Evolutionary conservation across 768 basidiomycete genomes (phyloP).

Genomic region (Trametopsis cervina): DNA sequence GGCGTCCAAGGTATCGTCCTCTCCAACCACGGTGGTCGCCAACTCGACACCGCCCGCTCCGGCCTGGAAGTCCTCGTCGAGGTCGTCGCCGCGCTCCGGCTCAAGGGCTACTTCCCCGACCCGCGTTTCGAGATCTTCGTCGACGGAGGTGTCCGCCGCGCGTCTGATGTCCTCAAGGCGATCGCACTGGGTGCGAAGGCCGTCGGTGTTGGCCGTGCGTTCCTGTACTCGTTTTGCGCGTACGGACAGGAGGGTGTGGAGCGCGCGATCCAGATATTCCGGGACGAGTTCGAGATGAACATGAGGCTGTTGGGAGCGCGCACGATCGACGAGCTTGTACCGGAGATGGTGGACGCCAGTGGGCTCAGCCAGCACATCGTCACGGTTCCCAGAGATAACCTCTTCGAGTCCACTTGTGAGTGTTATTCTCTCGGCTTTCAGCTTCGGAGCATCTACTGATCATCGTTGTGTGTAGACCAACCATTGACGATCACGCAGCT

Average conservation of each 20-base stretch:
- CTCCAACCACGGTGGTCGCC: conserved; percentile 50
- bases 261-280: conserved; percentile 67
- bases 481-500: conserved; percentile 12
- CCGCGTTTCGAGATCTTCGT: conserved; percentile 76
- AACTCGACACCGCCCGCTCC: conserved; percentile 76
- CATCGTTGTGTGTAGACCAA: conserved; percentile 5
- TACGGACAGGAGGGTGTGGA: conserved; percentile 86
- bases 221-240: conserved; percentile 77
- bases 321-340: conserved; percentile 68
- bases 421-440: conserved; percentile 2
- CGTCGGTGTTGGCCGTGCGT: conserved; percentile 78
- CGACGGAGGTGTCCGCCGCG: conserved; percentile 87
- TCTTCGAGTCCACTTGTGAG: conserved; percentile 79
- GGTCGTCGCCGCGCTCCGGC: conserved; percentile 66
- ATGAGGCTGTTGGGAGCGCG: conserved; percentile 84
- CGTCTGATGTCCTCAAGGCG: conserved; percentile 83
- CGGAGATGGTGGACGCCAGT: conserved; percentile 82
- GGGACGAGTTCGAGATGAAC: conserved; percentile 98
- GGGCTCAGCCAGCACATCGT: conserved; percentile 58
- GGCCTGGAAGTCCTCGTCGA: conserved; percentile 89
- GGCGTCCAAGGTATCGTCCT: conserved; percentile 43
- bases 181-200: conserved; percentile 64
- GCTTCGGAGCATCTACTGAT: not conserved
- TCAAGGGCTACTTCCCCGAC: conserved; percentile 61
- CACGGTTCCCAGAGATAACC: conserved; percentile 56